Base-by-base conservation (phyloP, 257 asterid species). In the Henckelia pumila region DNA sequence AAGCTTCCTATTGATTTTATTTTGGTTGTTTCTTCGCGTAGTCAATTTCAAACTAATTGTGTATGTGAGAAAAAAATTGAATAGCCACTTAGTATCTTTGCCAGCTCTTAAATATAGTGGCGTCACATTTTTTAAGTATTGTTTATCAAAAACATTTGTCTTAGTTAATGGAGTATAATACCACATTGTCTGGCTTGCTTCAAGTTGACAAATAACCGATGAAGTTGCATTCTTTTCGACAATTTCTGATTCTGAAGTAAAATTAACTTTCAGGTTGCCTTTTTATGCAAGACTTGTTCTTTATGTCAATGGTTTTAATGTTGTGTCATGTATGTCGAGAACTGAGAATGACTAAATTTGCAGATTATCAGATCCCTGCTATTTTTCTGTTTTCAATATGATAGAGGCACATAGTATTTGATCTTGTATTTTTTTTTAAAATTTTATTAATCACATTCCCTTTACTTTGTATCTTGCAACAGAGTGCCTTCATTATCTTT, bases 171-270 rank as follows among this genome's bases (percentile, higher is more conserved):
- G 58, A 37, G 28, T 28, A 33, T 33, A 16, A 47, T 16, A 47
- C 20, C 24, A 20, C 52, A 26, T 68, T 64, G 23, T 37, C 35
- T 40, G 55, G 59, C 52, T 37, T 61, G 56, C 52, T 55, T 24
- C 24, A 19, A 23, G 65, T 40, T 0, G 63, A 17, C 23, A 47
- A 17, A 23, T 14, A 32, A 11, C 71, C 14, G 28, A n/a, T 60
- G 63, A 59, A 71, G 64, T 60, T 75, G 61, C 66, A 22, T 60
- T 66, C 69, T 65, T 74, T 71, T 19, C 56, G 28, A 5, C 57
- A 58, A 68, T 40, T 63, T 63, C 23, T 58, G 40, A 44, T 56
- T 56, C 64, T 9, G 14, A 29, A 6, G 26, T 40, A 56, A 64
- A 37, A 49, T n/a, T 19, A 53, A 23, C 33, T 26, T 71, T n/a